A percentile compares a stretch with the other conserved stretches of the same genome.
Evolutionary conservation across 768 basidiomycete genomes (phyloP).

Genomic region (Cubamyces sp.): DNA sequence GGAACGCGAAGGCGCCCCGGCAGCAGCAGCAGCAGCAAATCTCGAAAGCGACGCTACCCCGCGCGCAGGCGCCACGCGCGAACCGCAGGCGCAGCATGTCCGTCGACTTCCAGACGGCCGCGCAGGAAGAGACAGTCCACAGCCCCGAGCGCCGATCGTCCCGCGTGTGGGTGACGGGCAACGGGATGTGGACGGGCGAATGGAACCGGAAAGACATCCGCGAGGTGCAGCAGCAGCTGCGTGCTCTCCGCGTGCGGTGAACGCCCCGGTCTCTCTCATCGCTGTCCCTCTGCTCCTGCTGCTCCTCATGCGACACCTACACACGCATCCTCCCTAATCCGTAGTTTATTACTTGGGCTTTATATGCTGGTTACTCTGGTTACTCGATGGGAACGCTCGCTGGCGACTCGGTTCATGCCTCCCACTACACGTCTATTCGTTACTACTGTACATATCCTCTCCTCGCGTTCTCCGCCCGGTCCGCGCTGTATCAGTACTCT

Average conservation of each 20-base stretch:
- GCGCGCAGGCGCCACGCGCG: conserved; percentile 1
- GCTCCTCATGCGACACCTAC: not conserved
- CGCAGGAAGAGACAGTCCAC: not conserved
- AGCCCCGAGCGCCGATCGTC: conserved; percentile 14
- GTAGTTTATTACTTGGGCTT: not conserved
- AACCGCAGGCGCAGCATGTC: conserved; percentile 23
- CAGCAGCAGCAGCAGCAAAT: not conserved
- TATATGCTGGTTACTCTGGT: too few relatives aligned
- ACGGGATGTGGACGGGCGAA: conserved; percentile 42
- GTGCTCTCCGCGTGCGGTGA: conserved; percentile 31
- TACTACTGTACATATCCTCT: too few relatives aligned
- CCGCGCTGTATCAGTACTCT: not conserved
- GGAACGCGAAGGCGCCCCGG: too few relatives aligned
- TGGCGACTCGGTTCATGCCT: not conserved
- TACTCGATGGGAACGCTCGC: not conserved
- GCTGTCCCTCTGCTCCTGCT: not conserved
- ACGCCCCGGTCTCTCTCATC: not conserved
- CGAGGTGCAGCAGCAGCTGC: conserved; percentile 44
- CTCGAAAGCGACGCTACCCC: not conserved
- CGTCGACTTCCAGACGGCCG: conserved; percentile 20
- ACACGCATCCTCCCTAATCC: too few relatives aligned
- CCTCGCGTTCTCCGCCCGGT: not conserved
- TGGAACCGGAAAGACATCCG: conserved; percentile 45
- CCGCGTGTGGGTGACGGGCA: conserved; percentile 29
- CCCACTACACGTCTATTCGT: too few relatives aligned